Base-by-base conservation (phyloP, 495 filamentous ascomycete genomes). In the Rhypophila decipiens region DNA sequence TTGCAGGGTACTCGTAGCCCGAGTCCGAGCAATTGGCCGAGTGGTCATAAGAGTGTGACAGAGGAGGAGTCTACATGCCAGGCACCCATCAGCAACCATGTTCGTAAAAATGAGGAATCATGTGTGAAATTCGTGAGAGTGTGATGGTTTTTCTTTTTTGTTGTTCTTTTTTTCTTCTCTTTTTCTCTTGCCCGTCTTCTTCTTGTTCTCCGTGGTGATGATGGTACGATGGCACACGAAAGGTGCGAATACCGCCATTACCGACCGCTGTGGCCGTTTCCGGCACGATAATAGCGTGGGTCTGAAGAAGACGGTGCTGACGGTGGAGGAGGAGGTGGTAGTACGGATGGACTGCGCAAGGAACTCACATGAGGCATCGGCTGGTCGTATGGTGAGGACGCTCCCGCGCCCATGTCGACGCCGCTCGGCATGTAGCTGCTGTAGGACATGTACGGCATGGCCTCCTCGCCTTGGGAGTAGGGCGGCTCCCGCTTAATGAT, bases 21-120 rank as follows among this genome's bases (percentile, higher is more conserved):
- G 72, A 59, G 66, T 85, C 69, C 58, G 84, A 73, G 67, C 82
- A 70, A 58, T 70, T 65, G 45, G 73, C 69, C 46, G 87, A 90
- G 57, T 83, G 82, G 52, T 90, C 86, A 66, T 85, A 87, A 15
- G 85, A 83, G 52, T 89, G 85, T 56, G 83, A 83, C 58, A 94
- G 79, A 59, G 88, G 80, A 69, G 89, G 89, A 69, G 90, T 91
- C 88, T 94, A 75, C 27, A 31, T 57, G 38, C 37, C 42, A 57
- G 56, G 50, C 56, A 63, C 64, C 59, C 61, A 64, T 74, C 70
- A 74, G 71, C 67, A 73, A 70, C 65, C 60, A 51, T 56, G 59
- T 58, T 66, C 58, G 60, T 59, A 61, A 47, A 59, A 55, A 39
- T 46, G n/a, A n/a, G n/a, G n/a, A n/a, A n/a, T n/a, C n/a, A n/a